Percentiles rank a stretch among this genome's conserved stretches.
Evolutionary conservation across 1,139 yeast genomes (phyloP).

Genomic region (Pichia sp.): DNA sequence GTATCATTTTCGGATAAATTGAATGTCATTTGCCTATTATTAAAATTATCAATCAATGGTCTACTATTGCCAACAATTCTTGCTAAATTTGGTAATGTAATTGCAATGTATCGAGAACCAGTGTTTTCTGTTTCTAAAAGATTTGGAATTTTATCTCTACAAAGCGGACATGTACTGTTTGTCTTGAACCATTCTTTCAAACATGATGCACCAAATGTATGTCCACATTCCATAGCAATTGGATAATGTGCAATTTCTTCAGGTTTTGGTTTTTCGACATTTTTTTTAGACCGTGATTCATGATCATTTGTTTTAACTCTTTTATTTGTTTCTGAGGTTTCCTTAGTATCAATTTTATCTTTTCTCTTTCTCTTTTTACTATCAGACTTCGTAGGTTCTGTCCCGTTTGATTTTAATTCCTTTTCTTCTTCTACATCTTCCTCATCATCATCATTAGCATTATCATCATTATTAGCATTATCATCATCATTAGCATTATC

Average conservation of each 20-base stretch:
- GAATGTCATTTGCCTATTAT: slow-evolving; percentile 25
- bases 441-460: slow-evolving; percentile 10
- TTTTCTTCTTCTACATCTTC: slow-evolving; percentile 17
- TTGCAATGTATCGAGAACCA: slow-evolving; percentile 21
- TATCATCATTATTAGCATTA: slow-evolving; percentile 11
- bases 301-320: slow-evolving; percentile 16
- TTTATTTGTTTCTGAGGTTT: not conserved
- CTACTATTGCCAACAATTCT: slow-evolving; percentile 29
- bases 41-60: slow-evolving; percentile 24
- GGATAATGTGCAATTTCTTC: slow-evolving; percentile 48
- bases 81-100: slow-evolving; percentile 33
- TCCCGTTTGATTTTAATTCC: not conserved
- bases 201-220: slow-evolving; percentile 30
- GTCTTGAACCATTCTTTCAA: slow-evolving; percentile 30
- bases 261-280: slow-evolving; percentile 1
- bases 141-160: slow-evolving; percentile 23
- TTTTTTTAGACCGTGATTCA: not conserved
- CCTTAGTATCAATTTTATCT: not conserved
- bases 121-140: slow-evolving; percentile 15
- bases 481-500: slow-evolving; percentile 12
- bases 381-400: not conserved
- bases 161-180: slow-evolving; percentile 30
- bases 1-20: slow-evolving; percentile 24
- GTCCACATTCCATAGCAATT: slow-evolving; percentile 67
- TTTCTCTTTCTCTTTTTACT: slow-evolving; percentile 11